Conservation (phyloP, 257 asterid species). For the Ajuga chamaepitys region DNA sequence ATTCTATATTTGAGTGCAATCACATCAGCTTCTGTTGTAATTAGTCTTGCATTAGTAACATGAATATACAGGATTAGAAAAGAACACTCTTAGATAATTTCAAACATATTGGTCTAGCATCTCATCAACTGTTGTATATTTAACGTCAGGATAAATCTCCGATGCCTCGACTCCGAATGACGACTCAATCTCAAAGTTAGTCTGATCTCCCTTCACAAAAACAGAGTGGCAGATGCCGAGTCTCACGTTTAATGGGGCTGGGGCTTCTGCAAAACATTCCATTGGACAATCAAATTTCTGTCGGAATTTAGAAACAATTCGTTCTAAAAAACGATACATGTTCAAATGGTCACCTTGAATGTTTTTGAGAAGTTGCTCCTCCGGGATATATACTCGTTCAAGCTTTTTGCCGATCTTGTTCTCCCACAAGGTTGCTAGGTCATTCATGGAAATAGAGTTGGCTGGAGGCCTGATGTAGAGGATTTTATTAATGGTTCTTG, state of each 20-base stretch:
- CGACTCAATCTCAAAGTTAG: constrained; percentile 38
- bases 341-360: constrained; percentile 33
- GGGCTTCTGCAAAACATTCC: constrained; percentile 31
- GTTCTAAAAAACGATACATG: neutral
- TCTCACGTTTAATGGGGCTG: constrained; percentile 24
- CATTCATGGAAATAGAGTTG: constrained; percentile 42
- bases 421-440: constrained; percentile 49
- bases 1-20: no score
- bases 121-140: constrained; percentile 31
- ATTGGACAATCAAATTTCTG: neutral
- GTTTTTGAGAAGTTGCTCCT: constrained; percentile 38
- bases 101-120: constrained; percentile 35
- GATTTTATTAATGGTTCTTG: constrained; percentile 41
- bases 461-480: constrained; percentile 43
- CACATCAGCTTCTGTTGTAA: no score
- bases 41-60: no score
- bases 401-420: constrained; percentile 42
- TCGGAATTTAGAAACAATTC: neutral
- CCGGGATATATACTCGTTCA: constrained; percentile 31
- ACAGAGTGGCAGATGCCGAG: constrained; percentile 35
- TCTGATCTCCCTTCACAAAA: constrained; percentile 44
- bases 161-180: constrained; percentile 42
- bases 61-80: no score
- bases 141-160: constrained; percentile 34
- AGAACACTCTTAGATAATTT: neutral